These are phyloP conservation scores for Primulina tabacum DNA, from an alignment of 257 asterid genomes.

Conservation along the genomic window DNA sequence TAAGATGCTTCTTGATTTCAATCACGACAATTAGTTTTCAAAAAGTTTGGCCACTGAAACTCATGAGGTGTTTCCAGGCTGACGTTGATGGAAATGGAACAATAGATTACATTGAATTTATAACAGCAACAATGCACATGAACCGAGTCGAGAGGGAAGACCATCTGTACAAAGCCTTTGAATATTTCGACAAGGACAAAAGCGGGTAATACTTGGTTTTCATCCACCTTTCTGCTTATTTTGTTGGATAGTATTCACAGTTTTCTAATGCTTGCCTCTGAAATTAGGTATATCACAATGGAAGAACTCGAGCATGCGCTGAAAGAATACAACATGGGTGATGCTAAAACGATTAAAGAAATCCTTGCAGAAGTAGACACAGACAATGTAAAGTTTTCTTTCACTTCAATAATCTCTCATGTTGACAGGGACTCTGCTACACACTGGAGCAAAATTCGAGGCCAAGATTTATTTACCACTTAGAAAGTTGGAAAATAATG, in stretches of 20 bases:
- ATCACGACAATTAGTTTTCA: background rate
- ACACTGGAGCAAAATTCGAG: background rate
- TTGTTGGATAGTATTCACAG: constrained; percentile 15
- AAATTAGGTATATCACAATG: constrained; percentile 67
- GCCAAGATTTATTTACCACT: background rate
- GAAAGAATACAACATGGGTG: constrained; percentile 78
- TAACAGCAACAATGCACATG: constrained; percentile 94
- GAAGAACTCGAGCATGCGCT: constrained; percentile 84
- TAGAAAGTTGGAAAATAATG: background rate
- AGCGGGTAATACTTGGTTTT: constrained; percentile 60
- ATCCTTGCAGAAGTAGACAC: constrained; percentile 92
- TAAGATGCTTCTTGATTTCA: background rate
- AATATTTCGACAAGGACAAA: constrained; percentile 85
- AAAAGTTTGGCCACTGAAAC: background rate
- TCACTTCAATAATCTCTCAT: background rate
- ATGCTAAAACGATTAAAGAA: constrained; percentile 79
- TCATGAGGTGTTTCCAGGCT: constrained; percentile 47
- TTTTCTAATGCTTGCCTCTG: constrained; percentile 24
- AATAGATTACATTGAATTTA: constrained; percentile 81
- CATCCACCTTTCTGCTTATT: constrained; percentile 5
- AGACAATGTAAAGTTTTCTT: constrained; percentile 45
- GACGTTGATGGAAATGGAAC: constrained; percentile 91
- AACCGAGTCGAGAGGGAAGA: constrained; percentile 89
- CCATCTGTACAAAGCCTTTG: constrained; percentile 81
- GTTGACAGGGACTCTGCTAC: background rate